phyloP scores from a whole-genome alignment of 805 yeast species.

The Pichia deserticola region DNA sequence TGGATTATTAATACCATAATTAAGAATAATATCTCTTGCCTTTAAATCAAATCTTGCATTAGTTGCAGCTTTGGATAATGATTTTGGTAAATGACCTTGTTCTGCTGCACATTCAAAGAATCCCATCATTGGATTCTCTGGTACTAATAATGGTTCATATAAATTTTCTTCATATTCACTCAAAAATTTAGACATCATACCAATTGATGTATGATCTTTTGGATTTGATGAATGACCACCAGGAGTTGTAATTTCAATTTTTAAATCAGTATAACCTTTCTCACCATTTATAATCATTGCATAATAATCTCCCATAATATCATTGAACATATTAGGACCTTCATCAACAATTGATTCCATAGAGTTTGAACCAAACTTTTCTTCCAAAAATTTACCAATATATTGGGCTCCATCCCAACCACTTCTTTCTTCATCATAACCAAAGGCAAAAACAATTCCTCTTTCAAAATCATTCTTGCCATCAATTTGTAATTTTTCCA shows the following conservation, averaged over 20 bases:
- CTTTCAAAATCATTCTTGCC: slow-evolving; percentile 50
- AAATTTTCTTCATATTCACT: slow-evolving; percentile 50
- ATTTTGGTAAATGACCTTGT: slow-evolving; percentile 25
- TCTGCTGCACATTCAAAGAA: slow-evolving; percentile 58
- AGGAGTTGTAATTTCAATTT: slow-evolving; percentile 42
- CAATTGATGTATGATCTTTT: slow-evolving; percentile 71
- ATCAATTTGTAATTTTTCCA: slow-evolving; percentile 42
- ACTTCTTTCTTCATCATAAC: slow-evolving; percentile 73
- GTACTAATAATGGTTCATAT: slow-evolving; percentile 38
- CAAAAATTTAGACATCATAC: slow-evolving; percentile 56
- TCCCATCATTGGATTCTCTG: slow-evolving; percentile 52
- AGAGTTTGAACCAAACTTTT: slow-evolving; percentile 53
- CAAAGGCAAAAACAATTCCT: slow-evolving; percentile 57
- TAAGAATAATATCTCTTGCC: slow-evolving; percentile 31
- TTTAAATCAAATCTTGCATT: slow-evolving; percentile 19
- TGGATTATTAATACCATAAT: slow-evolving; percentile 17
- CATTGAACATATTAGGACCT: slow-evolving; percentile 38
- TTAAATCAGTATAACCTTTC: slow-evolving; percentile 35
- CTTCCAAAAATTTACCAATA: slow-evolving; percentile 40
- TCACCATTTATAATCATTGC: slow-evolving; percentile 28
- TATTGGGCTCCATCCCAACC: slow-evolving; percentile 56
- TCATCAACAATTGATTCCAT: slow-evolving; percentile 57
- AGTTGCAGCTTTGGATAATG: slow-evolving; percentile 8
- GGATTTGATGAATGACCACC: slow-evolving; percentile 59
- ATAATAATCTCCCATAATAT: slow-evolving; percentile 26